Conservation (phyloP, 352 stramenopile species). For the Phytophthora foliorum region DNA sequence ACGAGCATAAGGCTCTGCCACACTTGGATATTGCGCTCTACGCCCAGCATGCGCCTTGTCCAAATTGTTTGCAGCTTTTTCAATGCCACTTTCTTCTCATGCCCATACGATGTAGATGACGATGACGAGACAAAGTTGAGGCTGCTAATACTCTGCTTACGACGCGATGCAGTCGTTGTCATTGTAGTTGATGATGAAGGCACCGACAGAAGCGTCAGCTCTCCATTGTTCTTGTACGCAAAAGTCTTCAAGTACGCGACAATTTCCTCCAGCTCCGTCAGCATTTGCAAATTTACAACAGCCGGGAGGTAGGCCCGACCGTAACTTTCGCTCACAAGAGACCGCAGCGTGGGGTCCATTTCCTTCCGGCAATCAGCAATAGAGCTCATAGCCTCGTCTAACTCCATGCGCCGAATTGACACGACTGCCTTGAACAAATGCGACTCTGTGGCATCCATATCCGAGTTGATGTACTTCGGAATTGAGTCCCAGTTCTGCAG, state of each 20-base stretch:
- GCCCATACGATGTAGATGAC: slow-evolving; percentile 75
- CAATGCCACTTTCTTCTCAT: slow-evolving; percentile 78
- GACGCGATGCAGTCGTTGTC: slow-evolving; percentile 43
- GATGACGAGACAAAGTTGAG: slow-evolving; percentile 83
- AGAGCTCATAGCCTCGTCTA: slow-evolving; percentile 91
- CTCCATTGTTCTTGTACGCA: slow-evolving; percentile 81
- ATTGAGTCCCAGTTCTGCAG: slow-evolving; percentile 90
- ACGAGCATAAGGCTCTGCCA: slow-evolving; percentile 98
- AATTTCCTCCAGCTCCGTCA: slow-evolving; percentile 97
- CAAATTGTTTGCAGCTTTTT: slow-evolving; percentile 86
- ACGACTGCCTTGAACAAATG: slow-evolving; percentile 93
- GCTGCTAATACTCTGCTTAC: slow-evolving; percentile 85
- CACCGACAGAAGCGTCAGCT: slow-evolving; percentile 73
- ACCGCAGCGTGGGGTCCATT: slow-evolving; percentile 97
- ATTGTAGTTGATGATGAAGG: slow-evolving; percentile 41
- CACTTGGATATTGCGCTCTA: slow-evolving; percentile 93
- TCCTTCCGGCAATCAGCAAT: slow-evolving; percentile 95
- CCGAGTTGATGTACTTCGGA: slow-evolving; percentile 87
- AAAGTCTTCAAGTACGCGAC: slow-evolving; percentile 87
- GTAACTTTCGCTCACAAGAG: slow-evolving; percentile 98
- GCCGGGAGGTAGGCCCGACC: slow-evolving; percentile 95
- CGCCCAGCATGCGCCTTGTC: slow-evolving; percentile 94
- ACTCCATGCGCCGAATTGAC: slow-evolving; percentile 95
- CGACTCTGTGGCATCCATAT: slow-evolving; percentile 88
- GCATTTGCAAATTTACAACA: slow-evolving; percentile 98